Evolutionary conservation across 2,329 filamentous ascomycete species (phyloP).

Genomic region (Lasiodiplodia citricola): DNA sequence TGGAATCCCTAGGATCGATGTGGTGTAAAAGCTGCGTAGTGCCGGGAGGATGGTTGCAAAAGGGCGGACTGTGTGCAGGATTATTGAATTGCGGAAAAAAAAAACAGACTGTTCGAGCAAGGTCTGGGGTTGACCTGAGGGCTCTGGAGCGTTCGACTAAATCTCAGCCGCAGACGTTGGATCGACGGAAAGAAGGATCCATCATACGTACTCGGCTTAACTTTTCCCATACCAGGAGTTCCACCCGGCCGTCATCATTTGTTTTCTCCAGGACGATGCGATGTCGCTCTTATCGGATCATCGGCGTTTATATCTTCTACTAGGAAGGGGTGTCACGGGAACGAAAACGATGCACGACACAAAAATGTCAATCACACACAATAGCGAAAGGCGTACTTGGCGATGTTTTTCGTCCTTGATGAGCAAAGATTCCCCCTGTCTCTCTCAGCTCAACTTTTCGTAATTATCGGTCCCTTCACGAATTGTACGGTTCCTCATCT

Average conservation of each 20-base stretch:
- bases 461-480: background rate
- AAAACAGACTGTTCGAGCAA: background rate
- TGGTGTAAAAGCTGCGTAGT: background rate
- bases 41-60: background rate
- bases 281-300: background rate
- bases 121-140: background rate
- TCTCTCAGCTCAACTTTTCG: slow-evolving; percentile 5
- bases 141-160: background rate
- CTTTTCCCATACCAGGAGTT: slow-evolving; percentile 1
- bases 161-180: background rate
- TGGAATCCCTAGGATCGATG: background rate
- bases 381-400: slow-evolving; percentile 20
- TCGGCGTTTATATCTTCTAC: slow-evolving; percentile 6
- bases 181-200: background rate
- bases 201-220: background rate
- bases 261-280: background rate
- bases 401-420: slow-evolving; percentile 9
- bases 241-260: background rate
- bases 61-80: background rate
- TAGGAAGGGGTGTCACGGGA: background rate
- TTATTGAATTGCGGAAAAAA: background rate
- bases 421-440: slow-evolving; percentile 7
- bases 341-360: slow-evolving; percentile 1
- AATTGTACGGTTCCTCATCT: background rate
- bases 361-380: slow-evolving; percentile 1